Base-by-base conservation (phyloP, 352 stramenopile genomes). In the Globisporangium carolinianum region DNA sequence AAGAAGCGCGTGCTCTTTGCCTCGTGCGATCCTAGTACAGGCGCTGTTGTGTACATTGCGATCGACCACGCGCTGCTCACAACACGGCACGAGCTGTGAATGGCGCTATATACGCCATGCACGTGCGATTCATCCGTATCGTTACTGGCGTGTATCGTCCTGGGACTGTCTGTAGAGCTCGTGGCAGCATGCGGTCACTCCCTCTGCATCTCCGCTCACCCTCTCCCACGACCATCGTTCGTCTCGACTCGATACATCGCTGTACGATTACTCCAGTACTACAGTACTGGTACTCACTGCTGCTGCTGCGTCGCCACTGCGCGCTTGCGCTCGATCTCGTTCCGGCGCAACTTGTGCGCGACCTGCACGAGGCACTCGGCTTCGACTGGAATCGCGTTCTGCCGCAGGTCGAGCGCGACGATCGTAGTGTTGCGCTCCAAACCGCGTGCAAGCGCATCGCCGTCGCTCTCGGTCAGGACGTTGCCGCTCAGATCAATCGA, bases 401-500 rank as follows among this genome's bases (percentile, higher is more conserved):
- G 81, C 11, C 87, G 83, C 45, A 94, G 58, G 47, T 96, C 87
- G 6, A 95, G 60, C 8, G 80, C 81, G 0, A 89, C 64, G 11
- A 95, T 51, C 0, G 62, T 73, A 51, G 51, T 58, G 58, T 94
- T 92, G 37, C 82, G 69, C 60, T 79, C 62, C 12, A 96, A 65
- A 0, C 80, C 82, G 38, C 84, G 73, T 1, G 79, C 63, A 18
- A 96, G 60, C 35, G 72, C 51, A 17, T 81, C 73, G 15, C 67
- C 80, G 50, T 94, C 80, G 4, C 60, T 60, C 63, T 91, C 83
- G 3, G 46, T 79, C 0, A 97, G 60, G 38, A 66, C 51, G 59
- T 97, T 97, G 47, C 80, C 83, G 55, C 83, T 95, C 15, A 97
- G 63, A 58, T 97, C 83, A 47, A 97, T 68, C 3, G 76, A 82